These are phyloP conservation scores for Malus hybrid DNA, from an alignment of 331 rosid species.

Conservation along the genomic window DNA sequence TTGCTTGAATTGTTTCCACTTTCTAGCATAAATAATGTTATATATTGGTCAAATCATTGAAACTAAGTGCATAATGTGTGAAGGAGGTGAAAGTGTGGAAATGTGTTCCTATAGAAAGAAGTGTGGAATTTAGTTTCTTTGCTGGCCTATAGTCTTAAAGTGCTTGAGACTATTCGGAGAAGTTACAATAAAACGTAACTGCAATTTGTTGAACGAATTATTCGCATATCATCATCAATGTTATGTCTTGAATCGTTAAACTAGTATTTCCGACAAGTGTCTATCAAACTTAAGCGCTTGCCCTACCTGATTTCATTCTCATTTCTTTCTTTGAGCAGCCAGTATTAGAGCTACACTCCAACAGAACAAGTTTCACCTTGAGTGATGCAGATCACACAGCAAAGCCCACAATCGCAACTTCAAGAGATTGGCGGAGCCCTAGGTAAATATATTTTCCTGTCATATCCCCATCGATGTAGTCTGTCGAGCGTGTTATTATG, in stretches of 20 bases:
- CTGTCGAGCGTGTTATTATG: background rate
- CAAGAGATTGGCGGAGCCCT: constrained; percentile 47
- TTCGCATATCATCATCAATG: background rate
- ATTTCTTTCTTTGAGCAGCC: constrained; percentile 49
- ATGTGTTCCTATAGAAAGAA: background rate
- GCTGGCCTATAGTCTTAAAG: background rate
- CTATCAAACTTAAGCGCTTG: background rate
- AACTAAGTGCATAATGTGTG: too few species aligned
- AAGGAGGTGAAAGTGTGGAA: too few species aligned
- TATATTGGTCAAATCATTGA: too few species aligned
- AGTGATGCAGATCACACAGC: constrained; percentile 47
- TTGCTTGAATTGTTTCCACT: too few species aligned
- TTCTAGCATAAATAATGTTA: too few species aligned
- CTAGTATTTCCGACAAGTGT: background rate
- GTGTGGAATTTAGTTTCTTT: background rate
- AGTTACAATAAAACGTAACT: background rate
- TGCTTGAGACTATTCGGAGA: background rate
- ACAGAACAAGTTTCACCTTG: constrained; percentile 38
- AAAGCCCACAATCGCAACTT: constrained; percentile 36
- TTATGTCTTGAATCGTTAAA: background rate
- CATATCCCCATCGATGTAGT: constrained; percentile 5
- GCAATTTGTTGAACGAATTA: background rate
- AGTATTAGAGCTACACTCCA: constrained; percentile 52
- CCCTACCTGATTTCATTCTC: constrained; percentile 2
- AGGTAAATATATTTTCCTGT: constrained; percentile 38